phyloP scores from a whole-genome alignment of 768 basidiomycete genomes.

The Xanthoconium purpureum region DNA sequence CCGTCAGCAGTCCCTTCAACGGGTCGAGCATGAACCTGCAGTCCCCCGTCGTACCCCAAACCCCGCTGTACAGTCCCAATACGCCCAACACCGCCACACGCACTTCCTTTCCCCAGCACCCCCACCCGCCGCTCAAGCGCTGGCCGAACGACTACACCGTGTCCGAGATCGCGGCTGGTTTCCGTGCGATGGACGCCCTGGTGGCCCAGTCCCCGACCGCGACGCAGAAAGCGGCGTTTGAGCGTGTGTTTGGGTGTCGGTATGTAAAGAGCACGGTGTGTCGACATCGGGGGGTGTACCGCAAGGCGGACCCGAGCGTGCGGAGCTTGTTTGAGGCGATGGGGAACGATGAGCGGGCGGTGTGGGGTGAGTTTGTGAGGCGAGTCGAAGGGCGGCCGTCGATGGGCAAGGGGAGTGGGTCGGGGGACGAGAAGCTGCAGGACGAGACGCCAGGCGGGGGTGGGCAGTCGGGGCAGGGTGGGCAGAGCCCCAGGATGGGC shows the following conservation, averaged over 20 bases:
- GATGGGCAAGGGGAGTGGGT: conserved; percentile 29
- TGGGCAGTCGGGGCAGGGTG: conserved; percentile 1
- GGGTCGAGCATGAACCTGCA: conserved; percentile 13
- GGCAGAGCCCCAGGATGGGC: neutral
- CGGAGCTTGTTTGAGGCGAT: conserved; percentile 51
- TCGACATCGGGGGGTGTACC: conserved; percentile 67
- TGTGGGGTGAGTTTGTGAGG: conserved; percentile 70
- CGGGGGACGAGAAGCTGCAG: conserved; percentile 21
- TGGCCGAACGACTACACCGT: conserved; percentile 80
- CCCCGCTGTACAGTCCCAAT: conserved; percentile 23
- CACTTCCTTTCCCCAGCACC: conserved; percentile 45
- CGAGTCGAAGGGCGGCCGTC: conserved; percentile 50
- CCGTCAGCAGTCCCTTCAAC: conserved; percentile 17
- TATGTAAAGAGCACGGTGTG: conserved; percentile 76
- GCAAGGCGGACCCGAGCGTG: conserved; percentile 48
- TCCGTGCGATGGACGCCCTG: conserved; percentile 47
- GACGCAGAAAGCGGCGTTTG: conserved; percentile 66
- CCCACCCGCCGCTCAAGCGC: conserved; percentile 63
- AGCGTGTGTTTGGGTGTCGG: conserved; percentile 65
- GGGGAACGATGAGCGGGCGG: conserved; percentile 54
- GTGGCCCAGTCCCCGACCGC: conserved; percentile 37
- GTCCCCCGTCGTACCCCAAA: conserved; percentile 16
- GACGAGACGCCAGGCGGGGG: conserved; percentile 12
- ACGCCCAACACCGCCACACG: conserved; percentile 23
- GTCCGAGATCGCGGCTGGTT: conserved; percentile 58